Percentiles rank a stretch among this genome's conserved stretches.
Evolutionary conservation across 73 alveolate genomes (phyloP).

Genomic region (Tetrahymena thermophila): DNA sequence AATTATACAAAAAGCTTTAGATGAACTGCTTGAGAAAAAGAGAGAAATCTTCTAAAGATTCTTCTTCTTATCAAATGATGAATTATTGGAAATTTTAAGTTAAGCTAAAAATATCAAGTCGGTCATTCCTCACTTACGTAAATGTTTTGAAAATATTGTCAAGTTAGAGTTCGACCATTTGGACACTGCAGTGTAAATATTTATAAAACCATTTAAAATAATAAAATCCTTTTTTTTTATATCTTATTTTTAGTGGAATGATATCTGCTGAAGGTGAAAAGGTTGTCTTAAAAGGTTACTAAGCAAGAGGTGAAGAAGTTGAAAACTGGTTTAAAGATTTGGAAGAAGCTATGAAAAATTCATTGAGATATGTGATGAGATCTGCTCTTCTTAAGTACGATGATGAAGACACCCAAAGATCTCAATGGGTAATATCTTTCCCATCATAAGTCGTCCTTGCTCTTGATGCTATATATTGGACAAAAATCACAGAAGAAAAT

Average conservation of each 20-base stretch:
- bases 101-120: conserved; percentile 70
- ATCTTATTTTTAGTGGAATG: conserved; percentile 46
- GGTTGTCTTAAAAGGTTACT: conserved; percentile 60
- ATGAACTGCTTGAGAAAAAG: conserved; percentile 68
- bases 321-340: conserved; percentile 92
- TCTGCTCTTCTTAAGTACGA: conserved; percentile 69
- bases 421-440: conserved; percentile 76
- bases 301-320: conserved; percentile 81
- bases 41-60: conserved; percentile 89
- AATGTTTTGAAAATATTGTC: conserved; percentile 86
- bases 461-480: conserved; percentile 71
- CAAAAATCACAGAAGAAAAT: conserved; percentile 66
- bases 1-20: conserved; percentile 68
- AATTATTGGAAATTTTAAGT: conserved; percentile 83
- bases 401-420: conserved; percentile 64
- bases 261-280: conserved; percentile 84
- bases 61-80: conserved; percentile 96
- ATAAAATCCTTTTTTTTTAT: not conserved
- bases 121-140: conserved; percentile 80
- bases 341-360: conserved; percentile 72
- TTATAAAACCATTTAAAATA: not conserved
- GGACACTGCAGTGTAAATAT: conserved; percentile 46
- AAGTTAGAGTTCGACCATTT: conserved; percentile 73
- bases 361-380: conserved; percentile 72
- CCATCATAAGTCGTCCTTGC: conserved; percentile 73